Percentiles rank a stretch among this genome's conserved stretches.
These are phyloP conservation scores for Effrenium voratum DNA, from an alignment of 73 alveolate species.

Conservation along the genomic window DNA sequence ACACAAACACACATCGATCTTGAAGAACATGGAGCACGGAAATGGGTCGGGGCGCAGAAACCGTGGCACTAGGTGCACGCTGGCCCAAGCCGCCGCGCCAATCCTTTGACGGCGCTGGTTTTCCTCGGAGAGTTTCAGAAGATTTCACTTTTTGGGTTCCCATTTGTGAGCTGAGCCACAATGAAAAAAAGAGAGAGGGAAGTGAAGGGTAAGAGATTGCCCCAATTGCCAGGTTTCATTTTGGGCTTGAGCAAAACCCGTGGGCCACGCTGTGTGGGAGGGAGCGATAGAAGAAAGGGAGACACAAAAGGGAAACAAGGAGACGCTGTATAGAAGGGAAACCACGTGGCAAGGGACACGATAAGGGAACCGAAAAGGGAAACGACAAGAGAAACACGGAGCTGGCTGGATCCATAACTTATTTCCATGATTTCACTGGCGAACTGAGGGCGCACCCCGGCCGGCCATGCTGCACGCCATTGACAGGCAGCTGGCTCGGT, in stretches of 20 bases:
- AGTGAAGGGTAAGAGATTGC: background rate
- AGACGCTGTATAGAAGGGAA: background rate
- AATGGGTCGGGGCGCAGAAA: background rate
- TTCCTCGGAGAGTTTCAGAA: background rate
- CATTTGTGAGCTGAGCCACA: background rate
- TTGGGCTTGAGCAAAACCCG: background rate
- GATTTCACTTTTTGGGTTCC: background rate
- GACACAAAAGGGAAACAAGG: background rate
- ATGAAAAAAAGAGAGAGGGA: background rate
- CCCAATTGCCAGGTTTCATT: background rate
- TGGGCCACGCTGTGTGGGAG: background rate
- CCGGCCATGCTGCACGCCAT: conserved; percentile 43
- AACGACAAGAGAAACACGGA: background rate
- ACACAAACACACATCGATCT: background rate
- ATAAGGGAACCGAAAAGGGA: too few relatives aligned
- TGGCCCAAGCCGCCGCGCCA: background rate
- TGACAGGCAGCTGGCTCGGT: background rate
- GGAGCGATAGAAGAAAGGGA: conserved; percentile 12
- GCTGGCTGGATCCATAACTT: background rate
- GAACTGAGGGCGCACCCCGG: background rate
- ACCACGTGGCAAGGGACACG: background rate
- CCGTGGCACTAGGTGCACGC: background rate
- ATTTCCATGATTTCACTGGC: background rate
- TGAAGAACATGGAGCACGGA: background rate
- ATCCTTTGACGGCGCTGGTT: background rate